These are phyloP conservation scores for Xylaria sp. DNA, from an alignment of 2,329 filamentous ascomycete species.

Conservation along the genomic window DNA sequence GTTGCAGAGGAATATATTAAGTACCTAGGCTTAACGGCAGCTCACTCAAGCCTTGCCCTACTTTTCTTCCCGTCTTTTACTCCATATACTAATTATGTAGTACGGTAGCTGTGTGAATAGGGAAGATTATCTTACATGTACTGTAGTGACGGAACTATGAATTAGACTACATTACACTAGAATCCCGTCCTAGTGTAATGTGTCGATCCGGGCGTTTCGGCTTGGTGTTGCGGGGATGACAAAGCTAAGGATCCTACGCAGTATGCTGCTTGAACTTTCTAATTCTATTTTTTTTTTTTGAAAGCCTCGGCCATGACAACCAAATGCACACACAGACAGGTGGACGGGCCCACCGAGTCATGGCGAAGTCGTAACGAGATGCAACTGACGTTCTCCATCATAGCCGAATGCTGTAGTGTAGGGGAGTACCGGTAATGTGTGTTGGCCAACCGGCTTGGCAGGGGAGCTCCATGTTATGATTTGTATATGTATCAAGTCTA, in stretches of 20 bases:
- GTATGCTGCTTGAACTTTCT: not conserved
- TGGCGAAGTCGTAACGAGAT: conserved; percentile 11
- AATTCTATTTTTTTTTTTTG: not conserved
- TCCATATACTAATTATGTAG: too few species aligned
- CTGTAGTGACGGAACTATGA: not conserved
- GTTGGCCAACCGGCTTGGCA: conserved; percentile 17
- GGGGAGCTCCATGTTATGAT: not conserved
- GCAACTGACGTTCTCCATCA: not conserved
- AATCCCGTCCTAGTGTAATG: conserved; percentile 6
- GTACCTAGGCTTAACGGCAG: not conserved
- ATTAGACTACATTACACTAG: conserved; percentile 5
- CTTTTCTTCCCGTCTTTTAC: not conserved
- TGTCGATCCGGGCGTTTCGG: conserved; percentile 35
- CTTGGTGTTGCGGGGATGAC: conserved; percentile 12
- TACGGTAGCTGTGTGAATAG: too few species aligned
- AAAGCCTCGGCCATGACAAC: conserved; percentile 7
- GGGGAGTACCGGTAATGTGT: too few species aligned
- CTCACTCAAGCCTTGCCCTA: conserved; percentile 11
- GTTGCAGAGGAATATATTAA: conserved; percentile 1
- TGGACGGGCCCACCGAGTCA: conserved; percentile 6
- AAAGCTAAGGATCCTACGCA: not conserved
- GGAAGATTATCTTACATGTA: too few species aligned
- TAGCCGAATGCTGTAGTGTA: too few species aligned
- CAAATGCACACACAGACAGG: conserved; percentile 1
- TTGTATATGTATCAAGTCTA: not conserved